Base-by-base conservation (phyloP, 495 filamentous ascomycete species). In the Aspergillus panamensis region DNA sequence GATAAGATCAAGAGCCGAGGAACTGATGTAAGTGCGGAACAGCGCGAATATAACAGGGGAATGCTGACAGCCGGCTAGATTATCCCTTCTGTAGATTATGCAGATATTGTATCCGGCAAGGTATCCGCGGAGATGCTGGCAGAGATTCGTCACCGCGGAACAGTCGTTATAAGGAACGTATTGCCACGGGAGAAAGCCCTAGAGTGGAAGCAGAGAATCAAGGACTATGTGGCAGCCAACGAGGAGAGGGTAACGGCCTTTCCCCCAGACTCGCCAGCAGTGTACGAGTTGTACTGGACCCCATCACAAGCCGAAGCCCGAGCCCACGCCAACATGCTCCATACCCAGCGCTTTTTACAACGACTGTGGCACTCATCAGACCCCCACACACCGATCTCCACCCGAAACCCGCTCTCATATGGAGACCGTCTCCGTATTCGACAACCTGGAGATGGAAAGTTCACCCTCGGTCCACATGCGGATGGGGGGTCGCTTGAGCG, bases 211-310 rank as follows among this genome's bases (percentile, higher is more conserved):
- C 61, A 73, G 37, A 68, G 70, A 42, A 72, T 73, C 55, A 80
- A 83, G 55, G 80, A 83, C 50, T 90, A 91, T 57, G 77, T 86
- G 8, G 68, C 71, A 21, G 73, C 78, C 25, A 91, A 90, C 61
- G 51, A 71, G 40, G 72, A 70, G 29, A 66, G 61, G 29, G 72
- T 76, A 8, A 78, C 74, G 40, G 74, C 83, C 9, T 82, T 86
- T 62, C 84, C 84, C 0, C 53, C 77, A 1, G 77, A 83, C 17
- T 80, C 79, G 12, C 91, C 91, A 0, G 85, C 90, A 50, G 90
- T 96, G 4, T 92, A 86, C 64, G 92, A 96, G 66, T 76, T 96
- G 3, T 96, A 96, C 74, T 96, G 92, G 92, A 88, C 88, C 1
- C 81, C 83, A 7, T 74, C 86, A 4, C 91, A 96, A 64, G 74